Evolutionary conservation across 1,139 yeast species (phyloP), one percentile per base, ranked within the genome.

Genomic region (Yamadazyma dushanensis): DNA sequence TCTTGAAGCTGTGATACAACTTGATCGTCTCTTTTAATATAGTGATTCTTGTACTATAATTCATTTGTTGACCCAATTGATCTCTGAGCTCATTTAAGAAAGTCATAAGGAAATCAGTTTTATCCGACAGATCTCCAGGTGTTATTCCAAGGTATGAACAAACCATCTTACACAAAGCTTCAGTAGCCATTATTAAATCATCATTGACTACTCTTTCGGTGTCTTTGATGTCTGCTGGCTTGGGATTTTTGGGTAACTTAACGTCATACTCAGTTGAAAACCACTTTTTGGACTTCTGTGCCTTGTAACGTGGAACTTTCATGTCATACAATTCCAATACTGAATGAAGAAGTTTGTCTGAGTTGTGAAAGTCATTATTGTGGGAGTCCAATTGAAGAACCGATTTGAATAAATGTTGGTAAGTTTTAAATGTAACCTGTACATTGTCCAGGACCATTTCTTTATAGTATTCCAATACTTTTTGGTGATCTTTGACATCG

Each of bases 371-470:
- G 13, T 49, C 52, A 15, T 50, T 52, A 3, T 53, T 45, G 32
- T 48, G 49, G 14, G 61, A 43, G 41, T 73, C 76, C 31, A 63
- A 49, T 39, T 58, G 58, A 6, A 73, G 57, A 15, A 75, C 57
- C 0, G 80, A 63, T 33, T 61, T 57, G 47, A 76, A 58, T 37
- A 76, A 47, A 42, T 56, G 61, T 23, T 57, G 58, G 39, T 76
- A 70, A 0, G 76, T 59, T 14, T 53, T 53, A 0, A 76, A 55
- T 8, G 65, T 54, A 2, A 70, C 50, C 1, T 53, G 47, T 4
- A 67, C 46, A 7, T 63, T 55, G 7, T 50, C 47, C 3, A 55
- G 53, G 3, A 63, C 65, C 71, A 76, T 66, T 31, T 61, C 57
- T 29, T 66, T 57, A 48, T 73, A 77, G 2, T 71, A 22, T 9